phyloP scores from a whole-genome alignment of 345 rosid species.

The Eucalyptus dawsonii region DNA sequence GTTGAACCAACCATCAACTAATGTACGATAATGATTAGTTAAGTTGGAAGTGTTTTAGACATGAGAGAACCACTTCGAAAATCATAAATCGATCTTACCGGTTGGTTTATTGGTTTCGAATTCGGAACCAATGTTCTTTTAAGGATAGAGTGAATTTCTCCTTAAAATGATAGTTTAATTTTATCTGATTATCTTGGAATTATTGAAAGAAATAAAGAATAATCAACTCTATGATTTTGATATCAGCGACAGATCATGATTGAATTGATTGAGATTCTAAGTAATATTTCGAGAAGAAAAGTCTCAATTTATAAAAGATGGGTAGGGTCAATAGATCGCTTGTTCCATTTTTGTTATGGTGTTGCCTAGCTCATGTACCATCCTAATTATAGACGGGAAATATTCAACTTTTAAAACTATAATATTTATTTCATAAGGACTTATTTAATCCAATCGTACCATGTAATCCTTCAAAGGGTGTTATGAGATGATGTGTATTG shows the following conservation, averaged over 20 bases:
- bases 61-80: not conserved
- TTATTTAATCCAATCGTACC: no score
- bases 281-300: not conserved
- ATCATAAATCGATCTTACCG: rapidly evolving
- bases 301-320: not conserved
- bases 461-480: no score
- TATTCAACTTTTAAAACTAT: not conserved
- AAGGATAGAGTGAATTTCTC: not conserved
- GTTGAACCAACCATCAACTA: not conserved
- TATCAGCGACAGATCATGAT: not conserved
- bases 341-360: not conserved
- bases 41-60: not conserved
- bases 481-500: no score
- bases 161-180: not conserved
- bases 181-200: not conserved
- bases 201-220: not conserved
- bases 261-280: not conserved
- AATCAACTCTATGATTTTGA: not conserved
- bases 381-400: not conserved
- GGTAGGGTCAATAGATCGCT: not conserved
- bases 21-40: not conserved
- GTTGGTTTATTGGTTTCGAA: not conserved
- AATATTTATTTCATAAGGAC: no score
- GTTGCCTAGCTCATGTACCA: not conserved
- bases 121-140: not conserved